A percentile compares a stretch with the other conserved stretches of the same genome.
phyloP scores from a whole-genome alignment of 805 yeast species.

The Lipomyces yamadae region DNA sequence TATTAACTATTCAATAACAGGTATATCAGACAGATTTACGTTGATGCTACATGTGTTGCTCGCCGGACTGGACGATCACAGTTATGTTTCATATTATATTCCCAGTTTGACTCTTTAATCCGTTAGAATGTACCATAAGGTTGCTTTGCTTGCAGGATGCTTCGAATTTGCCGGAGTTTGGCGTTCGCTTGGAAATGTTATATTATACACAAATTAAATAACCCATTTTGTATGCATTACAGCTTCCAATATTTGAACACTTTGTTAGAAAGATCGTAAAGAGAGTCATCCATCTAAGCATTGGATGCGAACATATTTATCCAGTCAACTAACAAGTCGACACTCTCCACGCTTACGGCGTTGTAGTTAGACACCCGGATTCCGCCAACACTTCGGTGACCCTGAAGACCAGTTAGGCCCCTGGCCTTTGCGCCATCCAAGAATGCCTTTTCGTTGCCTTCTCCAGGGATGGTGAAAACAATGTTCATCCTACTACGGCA shows the following conservation, averaged over 20 bases:
- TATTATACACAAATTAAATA: not conserved
- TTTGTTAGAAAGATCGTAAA: conserved; percentile 1
- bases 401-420: conserved; percentile 80
- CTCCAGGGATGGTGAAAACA: conserved; percentile 76
- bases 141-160: not conserved
- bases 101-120: conserved; percentile 17
- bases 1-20: conserved; percentile 28
- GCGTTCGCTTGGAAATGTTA: not conserved
- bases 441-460: conserved; percentile 68
- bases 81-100: conserved; percentile 39
- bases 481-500: conserved; percentile 90
- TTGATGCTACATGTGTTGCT: conserved; percentile 39
- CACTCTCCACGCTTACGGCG: conserved; percentile 72
- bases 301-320: conserved; percentile 62
- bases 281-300: conserved; percentile 25
- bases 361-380: conserved; percentile 89
- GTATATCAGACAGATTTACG: conserved; percentile 35
- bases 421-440: conserved; percentile 64
- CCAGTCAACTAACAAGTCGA: conserved; percentile 60
- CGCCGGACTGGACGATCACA: conserved; percentile 35
- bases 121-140: not conserved
- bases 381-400: conserved; percentile 97
- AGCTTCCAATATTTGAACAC: not conserved
- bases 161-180: not conserved
- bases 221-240: not conserved